These are phyloP conservation scores for Penicillium salamii DNA, from an alignment of 495 filamentous ascomycete genomes.

Conservation along the genomic window DNA sequence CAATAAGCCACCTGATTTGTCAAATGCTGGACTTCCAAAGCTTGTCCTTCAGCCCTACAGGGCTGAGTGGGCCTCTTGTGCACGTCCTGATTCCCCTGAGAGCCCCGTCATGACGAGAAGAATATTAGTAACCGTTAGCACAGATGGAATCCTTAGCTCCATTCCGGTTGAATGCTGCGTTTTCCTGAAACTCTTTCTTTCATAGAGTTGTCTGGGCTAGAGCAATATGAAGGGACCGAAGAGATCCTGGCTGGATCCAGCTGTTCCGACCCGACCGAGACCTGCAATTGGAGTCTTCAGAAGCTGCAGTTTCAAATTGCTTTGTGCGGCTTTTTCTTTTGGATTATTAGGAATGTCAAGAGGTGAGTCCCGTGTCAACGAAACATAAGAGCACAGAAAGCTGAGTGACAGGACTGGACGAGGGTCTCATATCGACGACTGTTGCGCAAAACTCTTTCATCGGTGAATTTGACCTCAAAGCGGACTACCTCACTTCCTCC, in stretches of 20 bases:
- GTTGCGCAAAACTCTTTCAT: conserved; percentile 29
- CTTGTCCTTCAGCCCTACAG: conserved; percentile 4
- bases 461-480: conserved; percentile 10
- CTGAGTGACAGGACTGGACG: conserved; percentile 42
- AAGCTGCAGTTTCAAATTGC: conserved; percentile 10
- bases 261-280: neutral
- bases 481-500: conserved; percentile 44
- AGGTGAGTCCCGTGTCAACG: conserved; percentile 3
- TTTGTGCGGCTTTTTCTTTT: conserved; percentile 17
- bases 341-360: conserved; percentile 17
- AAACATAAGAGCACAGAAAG: neutral
- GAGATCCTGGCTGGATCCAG: neutral
- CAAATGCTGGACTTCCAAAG: neutral
- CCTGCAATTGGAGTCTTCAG: neutral
- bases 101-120: neutral
- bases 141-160: too few species aligned
- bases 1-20: neutral
- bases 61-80: conserved; percentile 1
- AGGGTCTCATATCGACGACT: conserved; percentile 52
- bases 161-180: too few species aligned
- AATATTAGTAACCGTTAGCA: neutral
- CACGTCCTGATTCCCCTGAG: neutral
- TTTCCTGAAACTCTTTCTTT: too few species aligned
- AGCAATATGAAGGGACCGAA: neutral
- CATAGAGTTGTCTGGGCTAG: neutral